Base-by-base conservation (phyloP, 1,284 basidiomycete species). In the Prillingera fragicola region DNA sequence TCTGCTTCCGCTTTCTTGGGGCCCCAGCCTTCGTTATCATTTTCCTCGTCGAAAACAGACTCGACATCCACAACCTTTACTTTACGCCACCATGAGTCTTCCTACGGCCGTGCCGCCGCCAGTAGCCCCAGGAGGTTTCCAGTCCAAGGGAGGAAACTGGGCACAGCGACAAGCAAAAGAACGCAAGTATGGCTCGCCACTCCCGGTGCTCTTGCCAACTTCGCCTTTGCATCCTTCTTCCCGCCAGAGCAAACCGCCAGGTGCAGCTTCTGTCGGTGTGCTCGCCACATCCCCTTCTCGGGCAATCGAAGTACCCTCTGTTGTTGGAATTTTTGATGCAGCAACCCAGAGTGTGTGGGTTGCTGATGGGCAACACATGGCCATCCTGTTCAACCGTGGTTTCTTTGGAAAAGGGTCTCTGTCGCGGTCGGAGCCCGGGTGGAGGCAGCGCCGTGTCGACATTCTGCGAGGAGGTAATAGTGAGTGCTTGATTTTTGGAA, bases 371-470 rank as follows among this genome's bases (percentile, higher is more conserved):
- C 73, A 70, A 18, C 80, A 87, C 62, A 79, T 80, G 27, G 74
- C 75, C 54, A 71, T 83, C 1, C 76, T 98, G 21, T 99, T 95
- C 87, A 76, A 80, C 33, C 75, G 85, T 46, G 94, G 95, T 0
- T 97, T 97, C 74, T 98, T 97, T 67, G 94, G 95, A 17, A 98
- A 98, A 69, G 95, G 95, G 1, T 85, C 85, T 60, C 73, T 98
- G 37, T 91, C 87, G 27, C 73, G 95, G 42, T 94, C 88, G 67
- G 95, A 98, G 68, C 94, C 94, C 1, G 90, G 82, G 37, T 99
- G 94, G 95, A 74, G 83, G 52, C 79, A 79, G 25, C 76, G 87
- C 48, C 81, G 85, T 56, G 73, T 84, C 29, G 87, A 85, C 61
- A 75, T 80, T n/a, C 69, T 74, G 70, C 61, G 61, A 46, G 54